Percentiles rank a stretch among this genome's conserved stretches.
Evolutionary conservation across 306 rosid species (phyloP).

Genomic region (Castanopsis chinensis): DNA sequence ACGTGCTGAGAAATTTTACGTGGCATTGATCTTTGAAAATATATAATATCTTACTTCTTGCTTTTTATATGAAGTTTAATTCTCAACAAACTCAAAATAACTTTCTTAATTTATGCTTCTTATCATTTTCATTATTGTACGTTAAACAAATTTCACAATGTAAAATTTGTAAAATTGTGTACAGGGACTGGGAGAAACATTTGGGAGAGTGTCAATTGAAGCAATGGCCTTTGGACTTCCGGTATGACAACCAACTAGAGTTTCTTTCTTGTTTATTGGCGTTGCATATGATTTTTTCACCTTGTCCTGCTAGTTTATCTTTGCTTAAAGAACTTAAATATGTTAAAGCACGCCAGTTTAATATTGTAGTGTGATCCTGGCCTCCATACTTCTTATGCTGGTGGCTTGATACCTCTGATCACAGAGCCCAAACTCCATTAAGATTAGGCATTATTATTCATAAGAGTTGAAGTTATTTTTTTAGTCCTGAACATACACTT

Average conservation of each 20-base stretch:
- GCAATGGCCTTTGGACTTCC: slow-evolving; percentile 97
- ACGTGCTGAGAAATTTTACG: background rate
- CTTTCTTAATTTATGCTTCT: background rate
- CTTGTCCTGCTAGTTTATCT: background rate
- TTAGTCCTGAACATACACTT: background rate
- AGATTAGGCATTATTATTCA: background rate
- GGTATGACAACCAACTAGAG: slow-evolving; percentile 48
- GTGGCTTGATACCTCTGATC: background rate
- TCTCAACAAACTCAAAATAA: background rate
- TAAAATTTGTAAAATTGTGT: slow-evolving; percentile 26
- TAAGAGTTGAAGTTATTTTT: background rate
- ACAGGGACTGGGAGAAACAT: slow-evolving; percentile 94
- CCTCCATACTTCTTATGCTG: background rate
- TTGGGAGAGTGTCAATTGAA: slow-evolving; percentile 91
- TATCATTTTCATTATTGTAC: background rate
- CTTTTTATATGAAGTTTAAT: background rate
- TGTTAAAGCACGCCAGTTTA: background rate
- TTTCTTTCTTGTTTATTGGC: slow-evolving; percentile 2
- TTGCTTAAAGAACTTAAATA: background rate
- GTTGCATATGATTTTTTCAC: background rate
- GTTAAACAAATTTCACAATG: slow-evolving; percentile 3
- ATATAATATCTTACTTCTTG: background rate
- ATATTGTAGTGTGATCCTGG: background rate
- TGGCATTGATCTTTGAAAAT: background rate
- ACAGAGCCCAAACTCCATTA: background rate